Evolutionary conservation across 768 basidiomycete genomes (phyloP).

Genomic region (Termitomyces eurrhizus): DNA sequence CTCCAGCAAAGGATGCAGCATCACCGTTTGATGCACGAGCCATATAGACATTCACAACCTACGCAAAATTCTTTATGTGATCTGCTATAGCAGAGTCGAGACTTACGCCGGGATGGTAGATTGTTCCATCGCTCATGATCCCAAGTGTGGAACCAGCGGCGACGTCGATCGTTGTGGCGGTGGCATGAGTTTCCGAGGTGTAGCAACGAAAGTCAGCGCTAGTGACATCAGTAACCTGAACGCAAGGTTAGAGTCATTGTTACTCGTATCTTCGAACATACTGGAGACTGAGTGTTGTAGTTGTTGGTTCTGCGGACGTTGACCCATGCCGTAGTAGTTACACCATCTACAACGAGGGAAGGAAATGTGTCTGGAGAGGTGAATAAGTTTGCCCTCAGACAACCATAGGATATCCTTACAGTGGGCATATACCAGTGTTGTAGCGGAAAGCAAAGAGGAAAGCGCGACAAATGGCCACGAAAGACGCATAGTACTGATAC

Average conservation of each 20-base stretch:
- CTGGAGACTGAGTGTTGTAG: constrained; percentile 35
- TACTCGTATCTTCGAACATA: constrained; percentile 9
- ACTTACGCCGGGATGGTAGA: constrained; percentile 47
- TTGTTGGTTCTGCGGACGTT: constrained; percentile 46
- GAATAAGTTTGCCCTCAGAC: not conserved
- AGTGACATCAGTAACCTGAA: constrained; percentile 39
- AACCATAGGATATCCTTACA: constrained; percentile 1
- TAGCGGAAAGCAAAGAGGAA: constrained; percentile 5
- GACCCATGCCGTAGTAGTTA: constrained; percentile 33
- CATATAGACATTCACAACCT: constrained; percentile 34
- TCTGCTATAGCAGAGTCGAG: not conserved
- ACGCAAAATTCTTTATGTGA: not conserved
- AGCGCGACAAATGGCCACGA: constrained; percentile 8
- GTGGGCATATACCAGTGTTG: constrained; percentile 10
- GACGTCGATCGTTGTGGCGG: constrained; percentile 40
- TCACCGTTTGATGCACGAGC: constrained; percentile 36
- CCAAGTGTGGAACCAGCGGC: constrained; percentile 42
- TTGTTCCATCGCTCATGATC: constrained; percentile 35
- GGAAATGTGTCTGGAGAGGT: constrained; percentile 39
- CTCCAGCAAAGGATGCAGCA: constrained; percentile 36
- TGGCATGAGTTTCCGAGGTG: constrained; percentile 33
- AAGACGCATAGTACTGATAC: constrained; percentile 9
- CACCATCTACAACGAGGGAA: constrained; percentile 36
- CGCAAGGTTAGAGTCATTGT: not conserved
- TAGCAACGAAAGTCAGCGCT: constrained; percentile 48